phyloP scores from a whole-genome alignment of 192 early-diverging fungal species.

The Coemansia sp. region DNA sequence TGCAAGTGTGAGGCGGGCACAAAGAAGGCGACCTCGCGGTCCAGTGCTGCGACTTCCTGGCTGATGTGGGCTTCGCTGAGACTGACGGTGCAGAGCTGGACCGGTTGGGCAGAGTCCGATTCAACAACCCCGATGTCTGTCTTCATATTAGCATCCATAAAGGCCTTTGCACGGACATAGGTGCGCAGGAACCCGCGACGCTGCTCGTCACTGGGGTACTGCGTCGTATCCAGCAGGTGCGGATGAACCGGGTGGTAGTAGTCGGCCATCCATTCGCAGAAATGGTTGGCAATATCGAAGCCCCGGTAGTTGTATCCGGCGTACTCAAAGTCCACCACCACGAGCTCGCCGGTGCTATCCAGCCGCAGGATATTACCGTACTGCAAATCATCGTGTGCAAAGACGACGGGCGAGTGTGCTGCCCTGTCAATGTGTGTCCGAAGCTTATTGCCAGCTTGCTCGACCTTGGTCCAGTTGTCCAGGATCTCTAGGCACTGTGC shows the following conservation, averaged over 20 bases:
- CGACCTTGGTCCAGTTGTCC: slow-evolving; percentile 20
- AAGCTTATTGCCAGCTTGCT: slow-evolving; percentile 55
- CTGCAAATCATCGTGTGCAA: slow-evolving; percentile 89
- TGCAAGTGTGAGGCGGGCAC: slow-evolving; percentile 59
- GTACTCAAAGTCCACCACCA: slow-evolving; percentile 83
- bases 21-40: slow-evolving; percentile 35
- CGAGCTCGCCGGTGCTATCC: slow-evolving; percentile 59
- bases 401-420: slow-evolving; percentile 68
- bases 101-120: slow-evolving; percentile 11
- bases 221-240: slow-evolving; percentile 41
- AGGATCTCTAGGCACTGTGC: slow-evolving; percentile 30
- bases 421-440: slow-evolving; percentile 53
- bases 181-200: slow-evolving; percentile 63
- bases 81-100: slow-evolving; percentile 17
- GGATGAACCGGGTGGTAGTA: slow-evolving; percentile 63
- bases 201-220: slow-evolving; percentile 62
- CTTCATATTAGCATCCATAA: slow-evolving; percentile 41
- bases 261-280: slow-evolving; percentile 83
- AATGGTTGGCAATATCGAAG: slow-evolving; percentile 82
- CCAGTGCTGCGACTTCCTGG: slow-evolving; percentile 23
- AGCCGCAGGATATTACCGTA: slow-evolving; percentile 86
- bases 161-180: slow-evolving; percentile 60
- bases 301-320: slow-evolving; percentile 76
- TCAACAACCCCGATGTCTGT: slow-evolving; percentile 41
- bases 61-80: slow-evolving; percentile 22